Percentiles rank a stretch among this genome's conserved stretches.
Evolutionary conservation across 129 eudicot species (phyloP).

Genomic region (Pittosporum tobira): DNA sequence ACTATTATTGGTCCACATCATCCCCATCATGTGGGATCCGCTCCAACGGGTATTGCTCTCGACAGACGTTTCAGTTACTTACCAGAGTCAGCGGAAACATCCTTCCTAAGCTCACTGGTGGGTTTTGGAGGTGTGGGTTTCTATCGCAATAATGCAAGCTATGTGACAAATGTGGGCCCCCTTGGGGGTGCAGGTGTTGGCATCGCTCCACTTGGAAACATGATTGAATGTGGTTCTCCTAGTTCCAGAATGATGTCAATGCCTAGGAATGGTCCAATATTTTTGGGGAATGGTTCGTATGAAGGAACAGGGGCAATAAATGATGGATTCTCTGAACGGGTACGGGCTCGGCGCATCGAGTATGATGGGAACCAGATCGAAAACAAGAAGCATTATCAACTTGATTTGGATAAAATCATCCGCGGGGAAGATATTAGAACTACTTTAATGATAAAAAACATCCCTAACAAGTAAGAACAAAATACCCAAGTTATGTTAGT

Average conservation of each 20-base stretch:
- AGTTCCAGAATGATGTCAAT: conserved; percentile 60
- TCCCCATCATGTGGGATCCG: conserved; percentile 80
- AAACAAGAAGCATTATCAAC: conserved; percentile 71
- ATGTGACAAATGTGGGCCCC: conserved; percentile 26
- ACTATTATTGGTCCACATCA: conserved; percentile 40
- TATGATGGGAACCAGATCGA: conserved; percentile 55
- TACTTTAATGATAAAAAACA: conserved; percentile 90
- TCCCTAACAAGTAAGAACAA: conserved; percentile 82
- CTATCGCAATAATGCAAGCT: conserved; percentile 29
- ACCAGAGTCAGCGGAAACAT: conserved; percentile 61
- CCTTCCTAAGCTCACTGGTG: conserved; percentile 33
- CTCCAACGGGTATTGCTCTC: conserved; percentile 59
- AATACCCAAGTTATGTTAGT: not conserved
- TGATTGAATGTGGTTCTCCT: conserved; percentile 57
- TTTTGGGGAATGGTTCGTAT: conserved; percentile 50
- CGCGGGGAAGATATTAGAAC: conserved; percentile 82
- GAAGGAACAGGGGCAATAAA: conserved; percentile 33
- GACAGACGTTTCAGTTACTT: conserved; percentile 58
- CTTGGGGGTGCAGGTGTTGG: conserved; percentile 30
- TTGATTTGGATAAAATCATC: conserved; percentile 85
- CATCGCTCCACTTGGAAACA: conserved; percentile 35
- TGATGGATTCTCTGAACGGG: conserved; percentile 51
- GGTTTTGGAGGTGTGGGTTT: conserved; percentile 37
- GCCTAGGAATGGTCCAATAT: conserved; percentile 49
- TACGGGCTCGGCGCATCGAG: conserved; percentile 53